phyloP scores from a whole-genome alignment of 139 green algal species.

The Dunaliella primolecta region DNA sequence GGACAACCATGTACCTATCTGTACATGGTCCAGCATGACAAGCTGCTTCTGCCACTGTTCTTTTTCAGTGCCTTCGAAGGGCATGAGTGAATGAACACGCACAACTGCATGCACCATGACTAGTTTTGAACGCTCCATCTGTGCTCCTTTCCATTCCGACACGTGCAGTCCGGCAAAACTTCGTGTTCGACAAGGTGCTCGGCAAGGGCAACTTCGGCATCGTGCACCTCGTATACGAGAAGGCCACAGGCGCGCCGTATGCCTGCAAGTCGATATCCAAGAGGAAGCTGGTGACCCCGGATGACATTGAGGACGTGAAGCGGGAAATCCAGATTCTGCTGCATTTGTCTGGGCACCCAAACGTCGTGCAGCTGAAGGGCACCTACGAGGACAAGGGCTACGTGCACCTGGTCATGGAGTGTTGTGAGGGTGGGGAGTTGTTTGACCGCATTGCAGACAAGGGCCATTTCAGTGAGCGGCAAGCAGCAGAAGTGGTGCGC shows the following conservation, averaged over 20 bases:
- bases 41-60: too few relatives aligned
- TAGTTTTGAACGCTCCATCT: too few relatives aligned
- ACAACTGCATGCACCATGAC: too few relatives aligned
- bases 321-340: constrained; percentile 66
- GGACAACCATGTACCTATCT: too few relatives aligned
- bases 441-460: constrained; percentile 85
- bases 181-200: constrained; percentile 56
- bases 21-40: too few relatives aligned
- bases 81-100: too few relatives aligned
- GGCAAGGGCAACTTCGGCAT: constrained; percentile 71
- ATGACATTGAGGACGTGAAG: constrained; percentile 68
- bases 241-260: constrained; percentile 54
- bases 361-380: constrained; percentile 67
- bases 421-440: constrained; percentile 87
- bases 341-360: constrained; percentile 65
- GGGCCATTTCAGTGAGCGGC: constrained; percentile 68
- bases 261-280: constrained; percentile 86
- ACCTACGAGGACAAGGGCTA: constrained; percentile 75
- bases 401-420: constrained; percentile 85
- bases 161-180: constrained; percentile 33
- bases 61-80: too few relatives aligned
- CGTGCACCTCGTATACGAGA: constrained; percentile 53
- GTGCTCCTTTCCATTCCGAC: too few relatives aligned
- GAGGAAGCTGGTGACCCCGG: constrained; percentile 56
- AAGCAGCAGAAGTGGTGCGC: constrained; percentile 57